A percentile compares a stretch with the other conserved stretches of the same genome.
phyloP scores from a whole-genome alignment of 1,284 basidiomycete species.

The Leccinum angustisporum region DNA sequence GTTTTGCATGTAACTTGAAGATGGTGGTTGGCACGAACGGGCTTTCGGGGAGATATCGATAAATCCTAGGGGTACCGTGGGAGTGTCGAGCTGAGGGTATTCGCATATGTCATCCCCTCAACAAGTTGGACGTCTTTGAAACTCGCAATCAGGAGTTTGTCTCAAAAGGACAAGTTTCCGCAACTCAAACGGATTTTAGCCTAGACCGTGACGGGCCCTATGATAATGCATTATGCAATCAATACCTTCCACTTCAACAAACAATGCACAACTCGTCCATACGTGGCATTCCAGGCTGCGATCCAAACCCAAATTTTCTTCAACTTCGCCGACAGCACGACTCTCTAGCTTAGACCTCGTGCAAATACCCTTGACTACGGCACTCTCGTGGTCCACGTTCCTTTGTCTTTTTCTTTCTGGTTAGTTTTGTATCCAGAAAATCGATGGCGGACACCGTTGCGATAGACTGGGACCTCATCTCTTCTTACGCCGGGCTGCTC shows the following conservation, averaged over 20 bases:
- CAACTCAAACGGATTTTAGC: neutral
- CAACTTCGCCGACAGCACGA: neutral
- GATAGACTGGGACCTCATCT: conserved; percentile 57
- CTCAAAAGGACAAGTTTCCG: neutral
- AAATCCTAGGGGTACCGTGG: neutral
- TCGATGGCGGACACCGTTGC: conserved; percentile 16
- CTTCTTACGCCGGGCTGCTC: conserved; percentile 67
- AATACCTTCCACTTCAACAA: conserved; percentile 6
- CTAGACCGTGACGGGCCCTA: too few species aligned
- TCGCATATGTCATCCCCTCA: too few species aligned
- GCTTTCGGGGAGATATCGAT: neutral
- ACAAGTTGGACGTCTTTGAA: neutral
- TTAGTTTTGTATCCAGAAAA: neutral
- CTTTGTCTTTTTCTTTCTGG: conserved; percentile 1
- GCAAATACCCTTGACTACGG: neutral
- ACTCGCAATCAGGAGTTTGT: neutral
- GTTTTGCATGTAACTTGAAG: neutral
- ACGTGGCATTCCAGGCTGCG: neutral
- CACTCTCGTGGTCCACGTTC: conserved; percentile 4
- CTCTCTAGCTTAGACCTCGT: neutral
- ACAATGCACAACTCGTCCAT: conserved; percentile 19
- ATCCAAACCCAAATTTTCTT: neutral
- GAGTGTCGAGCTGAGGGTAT: too few species aligned
- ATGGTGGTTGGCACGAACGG: neutral
- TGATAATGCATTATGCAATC: neutral